phyloP scores from a whole-genome alignment of 441 rosid genomes.

The Macaranga tanarius region DNA sequence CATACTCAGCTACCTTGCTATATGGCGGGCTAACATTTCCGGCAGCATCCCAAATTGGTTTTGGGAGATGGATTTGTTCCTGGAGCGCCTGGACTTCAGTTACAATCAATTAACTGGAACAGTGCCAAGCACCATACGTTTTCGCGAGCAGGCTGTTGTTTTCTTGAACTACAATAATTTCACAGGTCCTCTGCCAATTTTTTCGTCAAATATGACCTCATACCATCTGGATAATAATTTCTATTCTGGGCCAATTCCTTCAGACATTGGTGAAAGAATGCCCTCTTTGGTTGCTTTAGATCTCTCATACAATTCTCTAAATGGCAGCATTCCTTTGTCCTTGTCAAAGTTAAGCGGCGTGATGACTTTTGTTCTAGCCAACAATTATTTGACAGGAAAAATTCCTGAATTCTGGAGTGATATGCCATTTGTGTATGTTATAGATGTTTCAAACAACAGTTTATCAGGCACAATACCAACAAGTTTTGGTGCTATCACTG shows the following conservation, averaged over 20 bases:
- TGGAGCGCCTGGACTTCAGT: slow-evolving; percentile 13
- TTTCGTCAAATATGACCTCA: slow-evolving; percentile 5
- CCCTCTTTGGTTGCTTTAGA: neutral
- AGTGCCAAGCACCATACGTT: slow-evolving; percentile 9
- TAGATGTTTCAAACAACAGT: slow-evolving; percentile 15
- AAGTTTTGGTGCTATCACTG: neutral
- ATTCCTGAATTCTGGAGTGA: neutral
- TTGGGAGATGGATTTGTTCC: neutral
- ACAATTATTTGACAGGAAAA: slow-evolving; percentile 1
- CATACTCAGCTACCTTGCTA: neutral
- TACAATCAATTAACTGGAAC: slow-evolving; percentile 17
- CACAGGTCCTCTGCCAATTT: slow-evolving; percentile 1
- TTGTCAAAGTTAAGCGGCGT: neutral
- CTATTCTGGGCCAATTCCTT: slow-evolving; percentile 7
- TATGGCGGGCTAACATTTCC: neutral
- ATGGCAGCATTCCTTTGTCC: slow-evolving; percentile 9
- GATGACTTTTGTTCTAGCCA: neutral
- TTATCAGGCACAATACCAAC: neutral
- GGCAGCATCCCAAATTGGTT: slow-evolving; percentile 20
- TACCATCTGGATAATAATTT: slow-evolving; percentile 7
- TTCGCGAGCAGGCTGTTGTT: slow-evolving; percentile 9
- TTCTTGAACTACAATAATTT: slow-evolving; percentile 4
- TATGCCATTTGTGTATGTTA: neutral
- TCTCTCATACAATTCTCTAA: neutral
- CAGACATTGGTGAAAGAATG: neutral